phyloP scores from a whole-genome alignment of 2,329 filamentous ascomycete genomes.

The Pyricularia pennisetigena region DNA sequence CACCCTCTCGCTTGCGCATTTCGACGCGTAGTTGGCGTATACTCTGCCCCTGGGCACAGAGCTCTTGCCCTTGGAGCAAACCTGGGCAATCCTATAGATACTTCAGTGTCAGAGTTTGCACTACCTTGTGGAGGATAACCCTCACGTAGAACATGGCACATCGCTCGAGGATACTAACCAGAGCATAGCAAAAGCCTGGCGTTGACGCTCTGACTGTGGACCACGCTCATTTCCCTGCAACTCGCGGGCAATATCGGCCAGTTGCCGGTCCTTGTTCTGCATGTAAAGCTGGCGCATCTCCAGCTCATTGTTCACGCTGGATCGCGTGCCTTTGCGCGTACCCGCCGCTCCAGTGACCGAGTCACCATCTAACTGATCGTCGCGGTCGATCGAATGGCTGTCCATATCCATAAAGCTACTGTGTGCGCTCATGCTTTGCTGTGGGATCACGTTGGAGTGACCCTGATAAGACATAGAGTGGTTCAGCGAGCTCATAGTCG shows the following conservation, averaged over 20 bases:
- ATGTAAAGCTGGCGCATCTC: slow-evolving; percentile 68
- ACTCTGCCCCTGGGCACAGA: slow-evolving; percentile 90
- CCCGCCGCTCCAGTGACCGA: slow-evolving; percentile 33
- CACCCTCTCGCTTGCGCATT: slow-evolving; percentile 86
- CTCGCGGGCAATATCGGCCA: slow-evolving; percentile 66
- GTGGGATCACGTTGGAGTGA: slow-evolving; percentile 38
- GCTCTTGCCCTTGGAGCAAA: slow-evolving; percentile 64
- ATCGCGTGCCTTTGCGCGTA: slow-evolving; percentile 48
- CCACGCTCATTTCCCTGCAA: slow-evolving; percentile 72
- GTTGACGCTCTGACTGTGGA: slow-evolving; percentile 71
- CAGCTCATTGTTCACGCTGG: slow-evolving; percentile 70
- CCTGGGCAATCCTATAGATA: slow-evolving; percentile 54
- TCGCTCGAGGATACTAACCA: slow-evolving; percentile 47
- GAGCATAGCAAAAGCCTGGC: slow-evolving; percentile 81
- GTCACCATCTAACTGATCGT: slow-evolving; percentile 48
- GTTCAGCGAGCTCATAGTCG: slow-evolving; percentile 35
- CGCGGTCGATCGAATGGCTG: slow-evolving; percentile 49
- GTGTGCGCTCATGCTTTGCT: slow-evolving; percentile 41
- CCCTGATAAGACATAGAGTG: slow-evolving; percentile 33
- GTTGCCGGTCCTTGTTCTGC: slow-evolving; percentile 55
- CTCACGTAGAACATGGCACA: background rate
- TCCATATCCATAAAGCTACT: slow-evolving; percentile 48
- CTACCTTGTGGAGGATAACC: background rate
- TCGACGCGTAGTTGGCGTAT: slow-evolving; percentile 89
- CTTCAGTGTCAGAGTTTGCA: background rate